phyloP scores from a whole-genome alignment of 2,329 filamentous ascomycete genomes.

The Fusarium agapanthi region DNA sequence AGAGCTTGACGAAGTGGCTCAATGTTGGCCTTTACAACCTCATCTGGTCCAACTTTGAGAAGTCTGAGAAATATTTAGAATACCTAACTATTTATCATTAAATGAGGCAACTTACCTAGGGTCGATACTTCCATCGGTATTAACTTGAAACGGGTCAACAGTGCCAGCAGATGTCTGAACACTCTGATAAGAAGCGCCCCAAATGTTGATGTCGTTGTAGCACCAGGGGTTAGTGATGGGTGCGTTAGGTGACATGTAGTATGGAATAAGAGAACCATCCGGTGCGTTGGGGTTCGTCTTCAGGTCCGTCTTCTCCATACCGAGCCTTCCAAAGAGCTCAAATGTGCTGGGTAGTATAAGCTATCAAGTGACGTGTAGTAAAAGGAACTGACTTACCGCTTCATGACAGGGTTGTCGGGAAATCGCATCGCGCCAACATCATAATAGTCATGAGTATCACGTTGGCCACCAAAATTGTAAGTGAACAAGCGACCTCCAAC shows the following conservation, averaged over 20 bases:
- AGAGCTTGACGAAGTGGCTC: background rate
- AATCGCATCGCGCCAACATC: constrained; percentile 25
- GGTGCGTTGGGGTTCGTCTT: background rate
- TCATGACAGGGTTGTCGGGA: constrained; percentile 17
- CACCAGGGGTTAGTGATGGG: constrained; percentile 8
- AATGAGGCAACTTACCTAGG: background rate
- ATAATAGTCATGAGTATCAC: constrained; percentile 18
- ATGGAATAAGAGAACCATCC: constrained; percentile 8
- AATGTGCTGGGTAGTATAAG: background rate
- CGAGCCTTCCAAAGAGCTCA: background rate
- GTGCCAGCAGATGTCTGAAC: background rate
- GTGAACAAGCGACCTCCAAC: constrained; percentile 25
- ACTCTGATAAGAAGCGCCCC: background rate
- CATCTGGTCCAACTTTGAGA: background rate
- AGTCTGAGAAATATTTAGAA: background rate
- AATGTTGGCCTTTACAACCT: background rate
- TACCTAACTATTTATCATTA: too few species aligned
- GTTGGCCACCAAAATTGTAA: constrained; percentile 7
- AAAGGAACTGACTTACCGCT: background rate
- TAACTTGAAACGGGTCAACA: background rate
- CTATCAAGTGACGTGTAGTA: fast-evolving
- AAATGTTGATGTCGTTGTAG: constrained; percentile 5
- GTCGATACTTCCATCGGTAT: background rate
- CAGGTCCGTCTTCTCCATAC: constrained; percentile 1
- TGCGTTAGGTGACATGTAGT: background rate